Base-by-base conservation (phyloP, 352 stramenopile species). In the Plasmopara viticola region DNA sequence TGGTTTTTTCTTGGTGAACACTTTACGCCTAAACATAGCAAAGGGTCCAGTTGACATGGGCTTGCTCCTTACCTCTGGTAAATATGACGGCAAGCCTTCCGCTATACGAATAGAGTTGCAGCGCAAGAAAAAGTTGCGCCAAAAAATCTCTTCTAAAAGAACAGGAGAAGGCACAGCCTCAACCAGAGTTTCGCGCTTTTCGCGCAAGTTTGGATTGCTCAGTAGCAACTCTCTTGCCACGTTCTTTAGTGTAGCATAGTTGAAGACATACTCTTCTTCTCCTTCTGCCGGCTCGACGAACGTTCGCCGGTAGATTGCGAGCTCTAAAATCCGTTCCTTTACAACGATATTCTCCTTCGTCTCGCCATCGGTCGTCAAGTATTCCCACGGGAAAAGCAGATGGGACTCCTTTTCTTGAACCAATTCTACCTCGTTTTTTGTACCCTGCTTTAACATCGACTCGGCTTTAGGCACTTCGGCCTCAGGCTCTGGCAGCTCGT, bases 91-190 rank as follows among this genome's bases (percentile, higher is more conserved):
- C 29, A 82, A 56, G 2, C 58, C 56, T 20, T 64, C 53, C 1
- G 55, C 57, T 7, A 85, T 35, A 6, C 73, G 60, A 7, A 85
- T 42, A 13, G 71, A 62, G 39, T 88, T 88, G 60, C 74, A 86
- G 38, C 71, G 74, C 48, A 88, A 53, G 50, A 88, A 85, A 53
- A 79, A 86, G 41, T 88, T 84, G 54, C 75, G 74, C 74, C 74
- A 88, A 58, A 88, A 86, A 5, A 60, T 35, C 34, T 79, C 62
- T 43, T 88, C 77, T 0, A 67, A 60, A 8, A 88, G 48, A 5
- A 78, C 51, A n/a, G 70, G 57, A 34, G 56, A 49, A 29, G 61
- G 59, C 18, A 66, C 44, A 14, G 56, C 49, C 30, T 74, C 61
- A 4, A 88, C 59, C 9, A 88, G 60, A 12, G 48, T 62, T 39